phyloP scores from a whole-genome alignment of 768 basidiomycete species.

The Candolleomyces aberdarensis region DNA sequence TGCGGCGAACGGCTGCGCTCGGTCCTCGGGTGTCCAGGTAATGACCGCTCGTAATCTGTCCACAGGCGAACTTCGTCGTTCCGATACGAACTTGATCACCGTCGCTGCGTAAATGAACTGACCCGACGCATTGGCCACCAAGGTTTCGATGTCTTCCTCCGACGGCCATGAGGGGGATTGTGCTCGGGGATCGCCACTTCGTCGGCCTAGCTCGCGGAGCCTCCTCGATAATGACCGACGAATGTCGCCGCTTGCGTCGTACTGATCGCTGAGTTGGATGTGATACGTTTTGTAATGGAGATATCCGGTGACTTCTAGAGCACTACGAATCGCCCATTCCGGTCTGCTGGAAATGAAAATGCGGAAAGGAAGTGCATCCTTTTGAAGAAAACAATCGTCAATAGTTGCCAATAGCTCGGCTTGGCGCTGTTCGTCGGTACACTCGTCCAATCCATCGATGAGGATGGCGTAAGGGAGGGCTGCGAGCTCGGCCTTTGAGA shows the following conservation, averaged over 20 bases:
- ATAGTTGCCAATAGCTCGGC: not conserved
- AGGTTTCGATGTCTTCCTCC: too few species aligned
- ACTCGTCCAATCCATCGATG: constrained; percentile 15
- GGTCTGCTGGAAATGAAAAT: not conserved
- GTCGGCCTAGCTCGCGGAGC: not conserved
- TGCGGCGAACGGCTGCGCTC: too few species aligned
- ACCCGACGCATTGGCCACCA: too few species aligned
- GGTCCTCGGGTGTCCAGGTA: too few species aligned
- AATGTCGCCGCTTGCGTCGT: not conserved
- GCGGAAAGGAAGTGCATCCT: not conserved
- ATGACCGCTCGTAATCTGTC: too few species aligned
- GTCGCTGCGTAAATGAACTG: too few species aligned
- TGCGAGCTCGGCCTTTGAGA: not conserved
- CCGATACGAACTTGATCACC: too few species aligned
- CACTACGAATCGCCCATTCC: not conserved
- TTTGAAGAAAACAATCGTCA: not conserved
- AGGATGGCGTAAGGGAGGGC: not conserved
- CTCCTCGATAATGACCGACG: not conserved
- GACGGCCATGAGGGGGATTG: not conserved
- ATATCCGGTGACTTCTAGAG: not conserved
- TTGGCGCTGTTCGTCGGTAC: constrained; percentile 3
- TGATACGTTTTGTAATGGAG: not conserved
- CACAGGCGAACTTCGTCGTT: too few species aligned
- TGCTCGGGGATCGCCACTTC: not conserved
- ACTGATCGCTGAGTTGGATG: not conserved